Evolutionary conservation across 148 eudicot species (phyloP), one percentile per base, ranked within the genome.

Genomic region (Drosera capensis): DNA sequence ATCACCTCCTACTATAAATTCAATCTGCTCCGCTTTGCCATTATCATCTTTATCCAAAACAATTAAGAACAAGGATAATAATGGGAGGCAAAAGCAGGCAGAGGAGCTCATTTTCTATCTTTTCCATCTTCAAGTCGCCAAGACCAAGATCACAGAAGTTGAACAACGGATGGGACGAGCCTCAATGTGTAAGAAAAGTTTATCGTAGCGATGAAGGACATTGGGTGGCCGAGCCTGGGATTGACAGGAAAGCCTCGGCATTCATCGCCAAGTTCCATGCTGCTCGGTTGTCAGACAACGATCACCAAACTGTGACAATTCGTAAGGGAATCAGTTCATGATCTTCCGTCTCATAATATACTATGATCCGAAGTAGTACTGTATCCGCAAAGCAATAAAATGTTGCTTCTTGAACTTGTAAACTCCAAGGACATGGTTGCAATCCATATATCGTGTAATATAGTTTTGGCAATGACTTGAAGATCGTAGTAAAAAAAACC

Each of bases 121-220:
- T 71, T 52, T 64, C 54, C 3, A 29, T 73, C 20, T 70, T 80
- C 54, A 80, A 68, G 25, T 14, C 50, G 0, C 65, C 48, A 45
- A 64, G 51, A 39, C 34, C 67, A 5, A 64, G 51, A 39, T 29
- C 67, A 5, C 51, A 11, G 17, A 55, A 50, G 40, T 55, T 15
- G 19, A 57, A 43, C 17, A 64, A 63, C 23, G 13, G 31, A 13
- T 23, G 53, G 44, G 70, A 67, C 11, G 82, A 80, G 25, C 24
- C 24, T 15, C 62, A 35, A 48, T 41, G 41, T 54, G 60, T 65
- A 48, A 63, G 58, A 51, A 72, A 64, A 36, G 74, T 67, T 21
- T 79, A 51, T 28, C 72, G 61, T 13, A 80, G 88, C 20, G 88
- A 80, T 45, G 79, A 76, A 62, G 72, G 79, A 5, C 57, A 55